Percentiles rank a stretch among this genome's conserved stretches.
phyloP scores from a whole-genome alignment of 306 rosid species.

The Dicorynia guianensis region DNA sequence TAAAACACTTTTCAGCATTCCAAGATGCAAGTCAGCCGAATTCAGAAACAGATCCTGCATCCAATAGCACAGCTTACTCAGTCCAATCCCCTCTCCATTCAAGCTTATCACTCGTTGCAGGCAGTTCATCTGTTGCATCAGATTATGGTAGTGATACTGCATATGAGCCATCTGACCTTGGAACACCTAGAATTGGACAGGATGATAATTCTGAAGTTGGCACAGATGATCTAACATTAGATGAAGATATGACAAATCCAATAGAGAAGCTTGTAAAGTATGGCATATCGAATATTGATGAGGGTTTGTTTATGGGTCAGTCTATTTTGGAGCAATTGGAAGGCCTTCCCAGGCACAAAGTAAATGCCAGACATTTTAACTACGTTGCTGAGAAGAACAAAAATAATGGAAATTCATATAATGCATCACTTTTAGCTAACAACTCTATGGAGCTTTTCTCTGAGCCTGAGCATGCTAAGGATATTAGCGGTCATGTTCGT shows the following conservation, averaged over 20 bases:
- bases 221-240: slow-evolving; percentile 78
- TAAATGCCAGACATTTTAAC: slow-evolving; percentile 67
- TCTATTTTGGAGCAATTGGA: slow-evolving; percentile 94
- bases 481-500: slow-evolving; percentile 64
- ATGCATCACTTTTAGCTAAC: slow-evolving; percentile 65
- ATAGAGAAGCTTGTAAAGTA: slow-evolving; percentile 88
- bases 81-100: slow-evolving; percentile 63
- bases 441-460: slow-evolving; percentile 78
- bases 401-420: slow-evolving; percentile 77
- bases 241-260: slow-evolving; percentile 86
- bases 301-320: slow-evolving; percentile 97
- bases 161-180: slow-evolving; percentile 87
- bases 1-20: slow-evolving; percentile 71
- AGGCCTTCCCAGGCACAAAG: slow-evolving; percentile 95
- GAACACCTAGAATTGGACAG: slow-evolving; percentile 76
- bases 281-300: slow-evolving; percentile 91
- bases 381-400: slow-evolving; percentile 54
- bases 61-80: slow-evolving; percentile 59
- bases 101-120: slow-evolving; percentile 70
- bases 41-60: slow-evolving; percentile 61
- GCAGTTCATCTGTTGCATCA: slow-evolving; percentile 81
- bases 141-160: slow-evolving; percentile 98
- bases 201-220: slow-evolving; percentile 86
- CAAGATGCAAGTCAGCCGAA: slow-evolving; percentile 73
- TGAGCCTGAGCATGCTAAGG: slow-evolving; percentile 69